Conservation (phyloP, 495 filamentous ascomycete species). For the Alectoria sarmentosa region DNA sequence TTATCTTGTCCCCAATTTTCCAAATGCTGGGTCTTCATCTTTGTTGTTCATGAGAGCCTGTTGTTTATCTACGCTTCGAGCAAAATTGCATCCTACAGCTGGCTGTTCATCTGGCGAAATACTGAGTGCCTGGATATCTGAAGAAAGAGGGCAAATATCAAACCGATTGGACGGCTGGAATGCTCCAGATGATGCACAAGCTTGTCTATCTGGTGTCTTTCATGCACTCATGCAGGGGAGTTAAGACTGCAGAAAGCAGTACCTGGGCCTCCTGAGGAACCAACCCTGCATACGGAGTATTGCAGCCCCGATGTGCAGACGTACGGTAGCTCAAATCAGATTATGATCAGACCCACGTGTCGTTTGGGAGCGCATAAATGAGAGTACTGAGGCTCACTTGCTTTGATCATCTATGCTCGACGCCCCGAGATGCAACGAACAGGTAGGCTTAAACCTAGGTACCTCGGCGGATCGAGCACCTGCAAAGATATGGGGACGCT, state of each 20-base stretch:
- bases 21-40: neutral
- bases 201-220: neutral
- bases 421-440: neutral
- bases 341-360: neutral
- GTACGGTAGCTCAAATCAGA: neutral
- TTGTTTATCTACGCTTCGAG: neutral
- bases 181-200: neutral
- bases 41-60: neutral
- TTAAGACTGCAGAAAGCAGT: neutral
- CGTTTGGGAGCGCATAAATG: neutral
- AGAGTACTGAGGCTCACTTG: neutral
- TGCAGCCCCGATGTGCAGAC: neutral
- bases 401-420: conserved; percentile 6
- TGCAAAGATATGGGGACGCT: neutral
- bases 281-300: neutral
- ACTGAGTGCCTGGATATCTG: neutral
- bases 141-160: neutral
- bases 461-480: neutral
- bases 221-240: conserved; percentile 1
- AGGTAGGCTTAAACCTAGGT: neutral
- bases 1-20: neutral
- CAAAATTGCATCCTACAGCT: neutral
- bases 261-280: neutral
- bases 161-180: neutral
- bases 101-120: neutral